These are phyloP conservation scores for Chlorella sp. DNA, from an alignment of 139 green algal genomes.

Conservation along the genomic window DNA sequence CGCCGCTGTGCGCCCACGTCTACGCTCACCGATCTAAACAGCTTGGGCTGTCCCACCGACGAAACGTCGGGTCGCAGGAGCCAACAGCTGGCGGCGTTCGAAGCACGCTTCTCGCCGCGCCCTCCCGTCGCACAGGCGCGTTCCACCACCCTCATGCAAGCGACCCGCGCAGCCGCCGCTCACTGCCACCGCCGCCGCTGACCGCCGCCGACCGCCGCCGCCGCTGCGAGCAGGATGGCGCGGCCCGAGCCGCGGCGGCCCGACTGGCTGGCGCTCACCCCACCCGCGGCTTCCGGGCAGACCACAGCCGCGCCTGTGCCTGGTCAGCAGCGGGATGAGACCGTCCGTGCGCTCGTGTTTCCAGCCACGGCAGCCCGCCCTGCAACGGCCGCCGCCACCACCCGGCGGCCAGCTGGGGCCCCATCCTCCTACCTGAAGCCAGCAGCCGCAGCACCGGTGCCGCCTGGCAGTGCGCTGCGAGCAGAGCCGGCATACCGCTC, in stretches of 20 bases:
- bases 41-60: too few relatives aligned
- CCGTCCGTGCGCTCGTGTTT: not conserved
- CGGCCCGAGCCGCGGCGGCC: not conserved
- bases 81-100: too few relatives aligned
- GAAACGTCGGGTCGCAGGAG: too few relatives aligned
- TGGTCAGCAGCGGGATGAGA: not conserved
- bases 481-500: constrained; percentile 18
- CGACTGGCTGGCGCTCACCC: not conserved
- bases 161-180: too few relatives aligned
- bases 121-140: too few relatives aligned
- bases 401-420: not conserved
- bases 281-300: not conserved
- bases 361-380: not conserved
- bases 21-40: too few relatives aligned
- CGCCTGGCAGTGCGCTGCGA: not conserved
- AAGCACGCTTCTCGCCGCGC: too few relatives aligned
- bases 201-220: too few relatives aligned
- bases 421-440: not conserved
- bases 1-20: too few relatives aligned
- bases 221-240: too few relatives aligned
- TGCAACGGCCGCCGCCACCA: not conserved
- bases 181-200: too few relatives aligned
- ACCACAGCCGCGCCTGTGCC: not conserved
- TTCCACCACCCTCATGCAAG: too few relatives aligned
- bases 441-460: not conserved